Conservation (phyloP, 75 land plant species). For the Picea glauca region DNA sequence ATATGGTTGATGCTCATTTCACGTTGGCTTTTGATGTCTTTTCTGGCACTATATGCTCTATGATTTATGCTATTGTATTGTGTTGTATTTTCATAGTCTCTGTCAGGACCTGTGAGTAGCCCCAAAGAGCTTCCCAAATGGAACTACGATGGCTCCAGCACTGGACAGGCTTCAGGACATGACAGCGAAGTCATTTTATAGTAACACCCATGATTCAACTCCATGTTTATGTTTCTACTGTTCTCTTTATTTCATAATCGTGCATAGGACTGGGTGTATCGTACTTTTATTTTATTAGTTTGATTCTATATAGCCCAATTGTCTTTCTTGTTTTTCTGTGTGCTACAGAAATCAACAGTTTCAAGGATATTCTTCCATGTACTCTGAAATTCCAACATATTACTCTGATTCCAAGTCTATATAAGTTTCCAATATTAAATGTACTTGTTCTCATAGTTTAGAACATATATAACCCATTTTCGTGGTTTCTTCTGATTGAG, state of each 20-base stretch:
- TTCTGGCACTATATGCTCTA: not conserved
- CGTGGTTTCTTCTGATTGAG: not conserved
- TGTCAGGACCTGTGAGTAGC: slow-evolving; percentile 60
- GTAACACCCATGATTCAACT: slow-evolving; percentile 22
- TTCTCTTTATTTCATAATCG: not conserved
- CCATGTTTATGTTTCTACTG: not conserved
- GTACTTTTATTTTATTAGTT: too few species aligned
- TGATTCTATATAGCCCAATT: too few species aligned
- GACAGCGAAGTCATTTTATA: slow-evolving; percentile 94
- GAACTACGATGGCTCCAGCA: slow-evolving; percentile 97
- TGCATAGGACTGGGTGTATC: too few species aligned
- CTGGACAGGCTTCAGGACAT: slow-evolving; percentile 89
- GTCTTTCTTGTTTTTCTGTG: too few species aligned
- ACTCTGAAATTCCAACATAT: not conserved
- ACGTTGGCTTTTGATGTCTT: not conserved
- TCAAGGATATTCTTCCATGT: not conserved
- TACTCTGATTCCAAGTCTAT: not conserved
- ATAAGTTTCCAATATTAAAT: not conserved
- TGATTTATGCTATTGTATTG: not conserved
- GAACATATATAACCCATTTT: not conserved
- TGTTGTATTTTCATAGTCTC: slow-evolving; percentile 31
- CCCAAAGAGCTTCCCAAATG: slow-evolving; percentile 80
- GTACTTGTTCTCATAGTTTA: not conserved
- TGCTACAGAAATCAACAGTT: not conserved
- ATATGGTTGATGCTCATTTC: not conserved